These are phyloP conservation scores for Kodamaea jinghongensis DNA, from an alignment of 805 yeast species.

Conservation along the genomic window DNA sequence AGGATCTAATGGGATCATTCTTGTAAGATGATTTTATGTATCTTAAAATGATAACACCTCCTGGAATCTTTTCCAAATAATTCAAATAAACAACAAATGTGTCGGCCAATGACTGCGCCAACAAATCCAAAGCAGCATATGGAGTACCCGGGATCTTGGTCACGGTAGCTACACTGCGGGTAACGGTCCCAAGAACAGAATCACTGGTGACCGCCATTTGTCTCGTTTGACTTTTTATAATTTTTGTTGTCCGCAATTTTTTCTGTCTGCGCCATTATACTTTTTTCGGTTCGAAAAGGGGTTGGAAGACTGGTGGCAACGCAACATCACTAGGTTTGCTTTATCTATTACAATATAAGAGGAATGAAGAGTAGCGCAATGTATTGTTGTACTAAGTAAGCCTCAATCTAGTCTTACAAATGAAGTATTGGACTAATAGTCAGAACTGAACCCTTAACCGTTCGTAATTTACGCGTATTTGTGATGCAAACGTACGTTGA, in stretches of 20 bases:
- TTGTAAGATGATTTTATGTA: slow-evolving; percentile 86
- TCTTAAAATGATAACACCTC: slow-evolving; percentile 56
- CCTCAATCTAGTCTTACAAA: too few species aligned
- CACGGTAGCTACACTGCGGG: slow-evolving; percentile 3
- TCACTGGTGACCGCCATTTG: slow-evolving; percentile 8
- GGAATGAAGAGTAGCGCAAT: too few species aligned
- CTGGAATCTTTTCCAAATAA: slow-evolving; percentile 45
- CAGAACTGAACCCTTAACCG: too few species aligned
- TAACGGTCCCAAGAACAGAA: background rate
- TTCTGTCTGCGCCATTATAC: background rate
- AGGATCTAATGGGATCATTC: slow-evolving; percentile 88
- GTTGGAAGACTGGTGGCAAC: background rate
- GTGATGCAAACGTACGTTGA: too few species aligned
- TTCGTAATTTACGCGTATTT: too few species aligned
- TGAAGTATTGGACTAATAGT: too few species aligned
- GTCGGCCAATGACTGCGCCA: slow-evolving; percentile 31
- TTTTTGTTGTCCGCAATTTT: slow-evolving; percentile 5
- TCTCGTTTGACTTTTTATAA: background rate
- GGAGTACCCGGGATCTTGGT: slow-evolving; percentile 3
- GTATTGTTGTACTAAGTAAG: too few species aligned
- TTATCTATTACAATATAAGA: too few species aligned
- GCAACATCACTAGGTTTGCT: too few species aligned
- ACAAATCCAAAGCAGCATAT: slow-evolving; percentile 27
- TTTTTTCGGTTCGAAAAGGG: background rate
- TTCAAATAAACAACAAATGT: slow-evolving; percentile 35